Conservation (phyloP, 805 yeast species). For the Blastobotrys mokoenaii region DNA sequence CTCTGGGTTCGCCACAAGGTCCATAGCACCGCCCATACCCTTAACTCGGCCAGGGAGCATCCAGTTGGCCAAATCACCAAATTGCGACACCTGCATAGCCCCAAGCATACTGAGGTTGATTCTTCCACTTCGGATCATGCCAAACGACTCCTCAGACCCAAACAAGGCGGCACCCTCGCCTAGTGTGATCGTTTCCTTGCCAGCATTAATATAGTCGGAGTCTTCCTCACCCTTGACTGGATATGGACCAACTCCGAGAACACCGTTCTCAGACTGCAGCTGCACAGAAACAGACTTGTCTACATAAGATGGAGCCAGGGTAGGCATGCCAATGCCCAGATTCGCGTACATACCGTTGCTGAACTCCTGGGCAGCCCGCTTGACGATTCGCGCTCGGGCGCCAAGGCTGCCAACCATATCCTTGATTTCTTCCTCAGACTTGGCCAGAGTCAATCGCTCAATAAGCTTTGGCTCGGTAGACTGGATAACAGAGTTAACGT, state of each 20-base stretch:
- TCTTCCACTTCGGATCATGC: constrained; percentile 41
- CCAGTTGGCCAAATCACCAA: constrained; percentile 47
- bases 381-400: constrained; percentile 32
- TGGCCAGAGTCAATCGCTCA: constrained; percentile 27
- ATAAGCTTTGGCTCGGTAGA: constrained; percentile 37
- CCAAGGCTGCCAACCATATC: constrained; percentile 9
- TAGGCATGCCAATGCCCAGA: constrained; percentile 46
- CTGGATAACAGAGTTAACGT: constrained; percentile 34
- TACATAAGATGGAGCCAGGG: constrained; percentile 37
- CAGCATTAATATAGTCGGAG: constrained; percentile 43
- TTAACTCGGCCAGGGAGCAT: constrained; percentile 42
- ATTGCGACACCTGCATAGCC: constrained; percentile 41
- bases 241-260: constrained; percentile 43
- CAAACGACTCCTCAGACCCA: constrained; percentile 44
- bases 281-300: constrained; percentile 31
- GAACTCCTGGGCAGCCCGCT: constrained; percentile 41
- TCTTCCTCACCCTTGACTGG: constrained; percentile 36
- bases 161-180: constrained; percentile 40
- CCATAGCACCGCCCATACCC: constrained; percentile 53
- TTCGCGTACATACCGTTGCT: constrained; percentile 37
- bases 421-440: constrained; percentile 6
- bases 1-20: constrained; percentile 39
- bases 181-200: constrained; percentile 43
- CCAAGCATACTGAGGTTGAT: constrained; percentile 39
- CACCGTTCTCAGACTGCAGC: constrained; percentile 43